Conservation (phyloP, 768 basidiomycete genomes). For the Kwoniella dendrophila region DNA sequence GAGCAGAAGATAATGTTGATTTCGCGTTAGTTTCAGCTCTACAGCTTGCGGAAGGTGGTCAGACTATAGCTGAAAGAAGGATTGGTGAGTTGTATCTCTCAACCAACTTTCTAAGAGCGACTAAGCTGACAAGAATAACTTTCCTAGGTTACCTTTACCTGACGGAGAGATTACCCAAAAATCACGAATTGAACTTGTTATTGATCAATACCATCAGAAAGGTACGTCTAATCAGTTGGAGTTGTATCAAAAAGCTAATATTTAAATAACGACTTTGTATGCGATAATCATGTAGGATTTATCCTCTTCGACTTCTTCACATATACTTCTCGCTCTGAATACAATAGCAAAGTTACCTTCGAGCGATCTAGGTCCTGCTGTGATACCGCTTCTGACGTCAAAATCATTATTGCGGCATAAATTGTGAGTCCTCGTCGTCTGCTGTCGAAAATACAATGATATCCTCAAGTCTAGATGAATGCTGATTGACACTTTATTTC, state of each 20-base stretch:
- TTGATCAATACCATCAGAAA: constrained; percentile 51
- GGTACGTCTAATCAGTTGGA: constrained; percentile 16
- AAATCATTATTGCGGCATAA: constrained; percentile 33
- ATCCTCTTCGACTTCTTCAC: constrained; percentile 14
- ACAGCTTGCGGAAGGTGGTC: constrained; percentile 37
- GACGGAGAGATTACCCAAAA: constrained; percentile 32
- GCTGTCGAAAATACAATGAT: not conserved
- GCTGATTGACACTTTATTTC: not conserved
- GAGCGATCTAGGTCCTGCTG: constrained; percentile 37
- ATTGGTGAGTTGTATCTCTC: constrained; percentile 34
- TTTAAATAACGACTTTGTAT: no score
- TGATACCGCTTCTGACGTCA: constrained; percentile 33
- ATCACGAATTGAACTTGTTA: constrained; percentile 42
- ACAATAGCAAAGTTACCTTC: constrained; percentile 39
- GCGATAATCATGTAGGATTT: constrained; percentile 33
- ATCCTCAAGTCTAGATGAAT: not conserved
- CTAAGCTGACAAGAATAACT: no score
- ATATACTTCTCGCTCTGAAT: constrained; percentile 37
- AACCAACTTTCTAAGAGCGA: not conserved
- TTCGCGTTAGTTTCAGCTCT: constrained; percentile 38
- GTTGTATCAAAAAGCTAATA: not conserved
- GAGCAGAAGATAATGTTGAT: constrained; percentile 15
- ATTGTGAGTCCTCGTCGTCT: constrained; percentile 25
- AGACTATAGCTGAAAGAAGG: constrained; percentile 31
- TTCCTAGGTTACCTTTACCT: constrained; percentile 45